Conservation (phyloP, 2,329 filamentous ascomycete species). For the Coniosporium tulheliwenetii region DNA sequence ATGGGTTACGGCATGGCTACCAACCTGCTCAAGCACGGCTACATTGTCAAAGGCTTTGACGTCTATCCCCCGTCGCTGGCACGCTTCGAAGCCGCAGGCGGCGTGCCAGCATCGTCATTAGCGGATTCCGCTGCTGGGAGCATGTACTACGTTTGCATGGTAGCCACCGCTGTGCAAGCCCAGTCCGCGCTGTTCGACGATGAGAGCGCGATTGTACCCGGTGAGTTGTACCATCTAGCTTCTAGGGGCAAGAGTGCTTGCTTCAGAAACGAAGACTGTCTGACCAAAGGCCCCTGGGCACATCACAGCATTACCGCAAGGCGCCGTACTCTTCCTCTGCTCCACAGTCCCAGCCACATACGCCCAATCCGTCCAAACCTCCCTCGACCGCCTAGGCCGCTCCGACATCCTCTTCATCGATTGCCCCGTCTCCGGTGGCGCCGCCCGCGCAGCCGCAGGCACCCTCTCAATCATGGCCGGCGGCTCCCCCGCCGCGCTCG, state of each 20-base stretch:
- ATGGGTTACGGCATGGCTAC: slow-evolving; percentile 76
- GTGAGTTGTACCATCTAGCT: slow-evolving; percentile 5
- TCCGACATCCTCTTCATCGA: slow-evolving; percentile 53
- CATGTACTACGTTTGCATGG: slow-evolving; percentile 55
- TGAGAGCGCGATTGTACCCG: slow-evolving; percentile 33
- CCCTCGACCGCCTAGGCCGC: slow-evolving; percentile 40
- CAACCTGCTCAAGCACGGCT: slow-evolving; percentile 52
- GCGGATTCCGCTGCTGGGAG: slow-evolving; percentile 44
- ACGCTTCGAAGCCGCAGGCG: slow-evolving; percentile 47
- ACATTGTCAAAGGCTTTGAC: slow-evolving; percentile 55
- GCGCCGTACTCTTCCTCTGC: slow-evolving; percentile 48
- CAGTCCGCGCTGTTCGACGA: slow-evolving; percentile 48
- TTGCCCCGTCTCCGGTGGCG: slow-evolving; percentile 57
- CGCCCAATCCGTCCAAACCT: slow-evolving; percentile 41
- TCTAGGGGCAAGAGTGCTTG: slow-evolving; percentile 4
- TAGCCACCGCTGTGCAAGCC: slow-evolving; percentile 56
- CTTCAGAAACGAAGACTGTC: not conserved
- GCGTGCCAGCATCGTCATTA: slow-evolving; percentile 41
- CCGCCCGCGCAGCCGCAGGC: slow-evolving; percentile 51
- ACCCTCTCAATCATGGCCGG: slow-evolving; percentile 64
- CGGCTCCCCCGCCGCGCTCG: slow-evolving; percentile 39
- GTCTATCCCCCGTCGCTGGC: slow-evolving; percentile 52
- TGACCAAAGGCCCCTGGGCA: not conserved
- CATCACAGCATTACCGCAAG: slow-evolving; percentile 12
- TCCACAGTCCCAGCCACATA: slow-evolving; percentile 57